These are phyloP conservation scores for Tuber melanosporum DNA, from an alignment of 495 filamentous ascomycete genomes.

Conservation along the genomic window DNA sequence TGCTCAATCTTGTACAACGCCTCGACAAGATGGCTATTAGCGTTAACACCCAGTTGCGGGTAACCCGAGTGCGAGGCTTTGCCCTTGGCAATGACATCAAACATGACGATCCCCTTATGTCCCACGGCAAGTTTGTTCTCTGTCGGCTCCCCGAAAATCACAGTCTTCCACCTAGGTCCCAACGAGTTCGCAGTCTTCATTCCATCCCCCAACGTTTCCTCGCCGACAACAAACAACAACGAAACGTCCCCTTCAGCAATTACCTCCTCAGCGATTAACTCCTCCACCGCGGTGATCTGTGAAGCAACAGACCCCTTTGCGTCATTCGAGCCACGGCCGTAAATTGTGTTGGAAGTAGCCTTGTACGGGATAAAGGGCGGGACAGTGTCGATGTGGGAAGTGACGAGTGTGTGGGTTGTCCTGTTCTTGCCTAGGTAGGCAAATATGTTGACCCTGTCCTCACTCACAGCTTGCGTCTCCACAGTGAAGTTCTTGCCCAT, in stretches of 20 bases:
- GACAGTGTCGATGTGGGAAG: constrained; percentile 47
- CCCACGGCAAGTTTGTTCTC: constrained; percentile 77
- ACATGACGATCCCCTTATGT: constrained; percentile 73
- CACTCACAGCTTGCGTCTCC: constrained; percentile 52
- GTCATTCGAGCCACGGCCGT: constrained; percentile 79
- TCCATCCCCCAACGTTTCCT: constrained; percentile 75
- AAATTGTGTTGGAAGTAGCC: constrained; percentile 49
- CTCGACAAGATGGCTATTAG: constrained; percentile 65
- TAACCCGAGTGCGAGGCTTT: constrained; percentile 85
- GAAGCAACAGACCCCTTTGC: constrained; percentile 83
- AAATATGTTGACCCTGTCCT: constrained; percentile 63
- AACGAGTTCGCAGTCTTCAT: constrained; percentile 59
- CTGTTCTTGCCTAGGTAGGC: constrained; percentile 59
- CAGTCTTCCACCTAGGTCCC: constrained; percentile 52
- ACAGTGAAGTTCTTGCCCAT: constrained; percentile 59
- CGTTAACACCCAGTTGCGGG: constrained; percentile 73
- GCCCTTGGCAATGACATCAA: constrained; percentile 60
- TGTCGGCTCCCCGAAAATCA: constrained; percentile 90
- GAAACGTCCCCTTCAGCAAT: constrained; percentile 51
- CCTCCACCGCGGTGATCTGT: constrained; percentile 61
- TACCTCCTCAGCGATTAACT: constrained; percentile 50
- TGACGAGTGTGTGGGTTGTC: constrained; percentile 62
- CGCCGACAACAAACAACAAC: constrained; percentile 83
- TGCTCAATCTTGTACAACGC: constrained; percentile 58
- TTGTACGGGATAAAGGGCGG: constrained; percentile 67